Base-by-base conservation (phyloP, 805 yeast genomes). In the Kuraishia ogatae region DNA sequence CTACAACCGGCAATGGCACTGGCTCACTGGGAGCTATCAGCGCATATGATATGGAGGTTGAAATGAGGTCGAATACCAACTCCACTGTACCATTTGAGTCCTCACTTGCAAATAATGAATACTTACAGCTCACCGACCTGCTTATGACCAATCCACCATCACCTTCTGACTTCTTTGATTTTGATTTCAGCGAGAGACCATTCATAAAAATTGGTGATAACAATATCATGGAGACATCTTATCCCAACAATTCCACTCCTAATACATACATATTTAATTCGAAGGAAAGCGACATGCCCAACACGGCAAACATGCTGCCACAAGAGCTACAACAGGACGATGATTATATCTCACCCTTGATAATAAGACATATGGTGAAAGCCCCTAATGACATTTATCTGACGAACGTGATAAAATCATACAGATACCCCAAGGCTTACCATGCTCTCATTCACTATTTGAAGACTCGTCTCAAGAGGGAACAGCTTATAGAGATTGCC, bases 341-440 rank as follows among this genome's bases (percentile, higher is more conserved):
- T 11, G 79, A 75, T 52, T 83, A 82, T 63, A 77, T 83, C 2
- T 76, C 84, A 2, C 88, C 88, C 6, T 64, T 83, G 56, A 72
- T 79, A 13, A 72, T 82, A 55, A 76, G 85, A 57, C 84, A 83
- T 63, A 69, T 81, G 17, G 80, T 81, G 67, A 80, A 73, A 67
- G 79, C 50, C 66, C 62, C 82, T 57, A 69, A 83, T 73, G 72
- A 80, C 72, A 65, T 81, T 68, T 70, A 68, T 70, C 54, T 78
- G 65, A 68, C 77, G 61, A 60, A 68, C 35, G 62, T 66, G 21
- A 70, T 67, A 50, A 74, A 74, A 54, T 78, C 83, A 53, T 83
- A 81, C 61, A 83, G 82, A 58, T 83, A 83, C 63, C 86, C 89
- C 2, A 77, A 74, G 58, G 82, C 83, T 53, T 83, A 82, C 63